phyloP scores from a whole-genome alignment of 2,329 filamentous ascomycete genomes.

The Phyllosticta citrichinensis region DNA sequence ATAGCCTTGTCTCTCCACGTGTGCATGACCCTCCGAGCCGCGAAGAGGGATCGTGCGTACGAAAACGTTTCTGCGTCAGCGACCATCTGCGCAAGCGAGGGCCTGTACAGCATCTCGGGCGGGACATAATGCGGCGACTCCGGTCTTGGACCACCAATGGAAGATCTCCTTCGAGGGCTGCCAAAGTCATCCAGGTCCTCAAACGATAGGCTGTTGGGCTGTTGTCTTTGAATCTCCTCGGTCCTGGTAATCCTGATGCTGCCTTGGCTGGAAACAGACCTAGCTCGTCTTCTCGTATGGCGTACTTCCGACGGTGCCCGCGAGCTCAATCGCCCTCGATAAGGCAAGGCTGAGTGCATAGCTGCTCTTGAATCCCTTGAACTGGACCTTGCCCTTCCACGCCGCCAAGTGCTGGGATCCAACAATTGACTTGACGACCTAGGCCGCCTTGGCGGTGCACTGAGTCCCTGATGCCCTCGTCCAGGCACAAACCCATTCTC shows the following conservation, averaged over 20 bases:
- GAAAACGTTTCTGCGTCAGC: slow-evolving; percentile 40
- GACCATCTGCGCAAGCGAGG: slow-evolving; percentile 41
- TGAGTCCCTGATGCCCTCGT: neutral
- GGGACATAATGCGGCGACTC: slow-evolving; percentile 15
- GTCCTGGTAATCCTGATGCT: slow-evolving; percentile 23
- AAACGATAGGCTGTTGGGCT: neutral
- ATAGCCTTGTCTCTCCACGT: slow-evolving; percentile 31
- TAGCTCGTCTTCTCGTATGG: slow-evolving; percentile 14
- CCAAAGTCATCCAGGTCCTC: slow-evolving; percentile 5
- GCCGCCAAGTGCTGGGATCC: neutral
- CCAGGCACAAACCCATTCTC: neutral
- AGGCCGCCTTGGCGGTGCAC: neutral
- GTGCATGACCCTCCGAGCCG: slow-evolving; percentile 29
- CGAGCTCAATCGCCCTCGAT: slow-evolving; percentile 1
- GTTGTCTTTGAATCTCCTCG: slow-evolving; percentile 3
- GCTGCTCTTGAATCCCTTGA: neutral
- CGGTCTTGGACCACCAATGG: neutral
- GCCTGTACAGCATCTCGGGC: slow-evolving; percentile 33
- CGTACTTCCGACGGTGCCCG: slow-evolving; percentile 3
- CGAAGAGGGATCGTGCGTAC: slow-evolving; percentile 21
- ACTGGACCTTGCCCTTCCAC: neutral
- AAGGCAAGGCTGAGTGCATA: neutral
- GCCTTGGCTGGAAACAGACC: slow-evolving; percentile 28
- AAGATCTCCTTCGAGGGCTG: neutral
- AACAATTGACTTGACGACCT: neutral